A percentile compares a stretch with the other conserved stretches of the same genome.
Evolutionary conservation across 192 early-diverging fungal genomes (phyloP).

Genomic region (Podila horticola): DNA sequence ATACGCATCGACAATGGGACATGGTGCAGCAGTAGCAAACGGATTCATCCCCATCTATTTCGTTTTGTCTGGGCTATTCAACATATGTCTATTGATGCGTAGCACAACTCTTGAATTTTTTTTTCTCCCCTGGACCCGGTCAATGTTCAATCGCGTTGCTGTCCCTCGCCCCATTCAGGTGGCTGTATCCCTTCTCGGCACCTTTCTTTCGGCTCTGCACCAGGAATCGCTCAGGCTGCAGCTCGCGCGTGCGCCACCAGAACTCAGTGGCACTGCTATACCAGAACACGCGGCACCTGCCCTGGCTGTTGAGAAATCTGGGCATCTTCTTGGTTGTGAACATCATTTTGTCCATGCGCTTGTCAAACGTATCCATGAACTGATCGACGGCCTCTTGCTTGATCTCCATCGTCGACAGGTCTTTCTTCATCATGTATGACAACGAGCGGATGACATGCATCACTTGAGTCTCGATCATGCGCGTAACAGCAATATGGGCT

Average conservation of each 20-base stretch:
- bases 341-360: slow-evolving; percentile 12
- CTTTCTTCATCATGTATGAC: slow-evolving; percentile 43
- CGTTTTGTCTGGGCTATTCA: too few relatives aligned
- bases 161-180: too few relatives aligned
- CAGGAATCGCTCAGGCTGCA: slow-evolving; percentile 30
- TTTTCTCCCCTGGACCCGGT: too few relatives aligned
- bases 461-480: slow-evolving; percentile 30
- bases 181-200: not conserved
- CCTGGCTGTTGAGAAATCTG: slow-evolving; percentile 23
- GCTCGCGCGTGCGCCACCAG: slow-evolving; percentile 26
- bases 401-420: slow-evolving; percentile 34
- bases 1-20: too few relatives aligned
- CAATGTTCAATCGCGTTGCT: too few relatives aligned
- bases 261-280: slow-evolving; percentile 31
- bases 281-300: slow-evolving; percentile 40
- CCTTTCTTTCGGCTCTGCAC: not conserved
- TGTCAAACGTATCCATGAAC: slow-evolving; percentile 20
- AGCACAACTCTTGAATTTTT: too few relatives aligned
- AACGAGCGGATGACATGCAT: slow-evolving; percentile 24
- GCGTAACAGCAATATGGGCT: slow-evolving; percentile 32
- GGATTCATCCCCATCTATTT: too few relatives aligned
- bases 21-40: too few relatives aligned
- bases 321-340: slow-evolving; percentile 32
- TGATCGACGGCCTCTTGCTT: slow-evolving; percentile 37
- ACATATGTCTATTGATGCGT: too few relatives aligned